Base-by-base conservation (phyloP, 768 basidiomycete species). In the Omphalotus guepiniiformis region DNA sequence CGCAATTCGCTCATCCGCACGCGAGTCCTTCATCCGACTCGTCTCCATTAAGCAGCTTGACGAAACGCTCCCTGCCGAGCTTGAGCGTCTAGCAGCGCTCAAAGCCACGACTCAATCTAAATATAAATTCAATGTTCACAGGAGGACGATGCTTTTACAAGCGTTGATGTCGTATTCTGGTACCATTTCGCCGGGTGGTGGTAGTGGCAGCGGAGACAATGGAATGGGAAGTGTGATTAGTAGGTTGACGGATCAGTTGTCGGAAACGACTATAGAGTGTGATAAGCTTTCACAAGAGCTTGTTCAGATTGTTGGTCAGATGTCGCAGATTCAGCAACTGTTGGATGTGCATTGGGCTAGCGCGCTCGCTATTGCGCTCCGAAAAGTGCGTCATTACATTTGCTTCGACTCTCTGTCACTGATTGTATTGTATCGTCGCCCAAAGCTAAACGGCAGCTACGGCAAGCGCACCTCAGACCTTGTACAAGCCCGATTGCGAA, bases 311-410 rank as follows among this genome's bases (percentile, higher is more conserved):
- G 65, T 69, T 3, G 83, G 87, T 57, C 88, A 87, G 53, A 70
- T 80, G 25, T 66, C 73, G 0, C 87, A 90, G 62, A 74, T 91
- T 3, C 63, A 71, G 12, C 69, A 70, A 30, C 54, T 88, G 32
- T 70, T 80, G 8, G 82, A 88, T 48, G 64, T 73, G 29, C 89
- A 91, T 63, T 80, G 77, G 66, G 74, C 85, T 1, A 86, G 85
- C n/a, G 85, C 88, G 15, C 74, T 91, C 9, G 80, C 82, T 0
- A 77, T 92, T 53, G 88, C 85, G 1, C 60, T 92, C 42, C 76
- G 88, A 9, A 92, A 92, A 67, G 77, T 76, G 62, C 53, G 30
- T 37, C 34, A 19, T 8, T 12, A 38, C 26, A 18, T 40, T 36
- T 30, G 42, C 50, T 25, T 36, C 28, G 48, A 6, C 12, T 21